These are phyloP conservation scores for Cairneyella variabilis DNA, from an alignment of 495 filamentous ascomycete species.

Conservation along the genomic window DNA sequence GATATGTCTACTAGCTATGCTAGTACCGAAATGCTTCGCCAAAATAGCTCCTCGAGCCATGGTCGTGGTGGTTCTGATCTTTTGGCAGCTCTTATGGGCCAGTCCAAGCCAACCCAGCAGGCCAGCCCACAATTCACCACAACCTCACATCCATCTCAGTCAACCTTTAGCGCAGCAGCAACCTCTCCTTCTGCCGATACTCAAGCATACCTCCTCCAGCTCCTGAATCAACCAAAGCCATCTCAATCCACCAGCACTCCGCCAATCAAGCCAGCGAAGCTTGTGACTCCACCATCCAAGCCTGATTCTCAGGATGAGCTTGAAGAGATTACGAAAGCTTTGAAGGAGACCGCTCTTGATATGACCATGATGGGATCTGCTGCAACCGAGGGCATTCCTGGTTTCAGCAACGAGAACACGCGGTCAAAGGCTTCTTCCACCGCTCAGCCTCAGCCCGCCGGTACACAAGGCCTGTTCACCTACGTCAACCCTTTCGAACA, in stretches of 20 bases:
- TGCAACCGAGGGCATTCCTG: constrained; percentile 12
- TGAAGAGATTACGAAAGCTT: constrained; percentile 18
- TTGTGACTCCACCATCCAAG: constrained; percentile 21
- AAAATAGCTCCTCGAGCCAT: background rate
- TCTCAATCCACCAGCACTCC: constrained; percentile 40
- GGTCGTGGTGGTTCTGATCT: constrained; percentile 33
- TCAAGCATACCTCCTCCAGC: constrained; percentile 47
- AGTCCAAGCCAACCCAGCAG: constrained; percentile 16
- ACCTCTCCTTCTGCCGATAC: constrained; percentile 41
- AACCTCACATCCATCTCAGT: background rate
- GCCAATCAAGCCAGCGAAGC: constrained; percentile 13
- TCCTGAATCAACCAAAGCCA: constrained; percentile 51
- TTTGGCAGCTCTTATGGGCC: constrained; percentile 48
- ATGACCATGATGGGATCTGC: constrained; percentile 19
- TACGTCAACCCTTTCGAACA: constrained; percentile 81
- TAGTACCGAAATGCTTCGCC: constrained; percentile 4
- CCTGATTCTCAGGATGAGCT: constrained; percentile 19
- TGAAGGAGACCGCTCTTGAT: constrained; percentile 22
- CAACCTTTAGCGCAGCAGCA: constrained; percentile 20
- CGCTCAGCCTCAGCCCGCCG: too few relatives aligned
- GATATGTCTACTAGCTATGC: constrained; percentile 16
- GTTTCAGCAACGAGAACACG: constrained; percentile 18
- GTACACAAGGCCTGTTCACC: constrained; percentile 55
- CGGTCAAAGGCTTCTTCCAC: constrained; percentile 26
- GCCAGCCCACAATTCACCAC: constrained; percentile 3